Conservation (phyloP, 2,329 filamentous ascomycete species). For the Ophiocordyceps robertsii region DNA sequence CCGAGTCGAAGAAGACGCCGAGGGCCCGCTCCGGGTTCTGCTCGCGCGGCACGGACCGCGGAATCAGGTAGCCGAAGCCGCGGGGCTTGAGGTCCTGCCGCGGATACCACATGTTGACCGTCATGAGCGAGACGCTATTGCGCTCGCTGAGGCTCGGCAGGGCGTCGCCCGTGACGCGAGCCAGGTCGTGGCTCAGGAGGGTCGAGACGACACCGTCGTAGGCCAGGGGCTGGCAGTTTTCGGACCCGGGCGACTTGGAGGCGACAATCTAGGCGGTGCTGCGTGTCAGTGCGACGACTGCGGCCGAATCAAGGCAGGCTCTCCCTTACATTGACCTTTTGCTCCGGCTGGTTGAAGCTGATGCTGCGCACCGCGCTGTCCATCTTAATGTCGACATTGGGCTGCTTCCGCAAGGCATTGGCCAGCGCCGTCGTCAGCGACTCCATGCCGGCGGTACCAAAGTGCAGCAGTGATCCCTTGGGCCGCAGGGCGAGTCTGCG, state of each 20-base stretch:
- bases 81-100: constrained; percentile 46
- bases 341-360: constrained; percentile 18
- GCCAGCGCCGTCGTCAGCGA: constrained; percentile 43
- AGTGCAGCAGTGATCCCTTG: constrained; percentile 19
- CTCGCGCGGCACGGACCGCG: constrained; percentile 52
- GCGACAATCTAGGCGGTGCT: background rate
- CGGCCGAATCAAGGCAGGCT: background rate
- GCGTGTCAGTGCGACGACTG: background rate
- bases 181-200: constrained; percentile 35
- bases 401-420: constrained; percentile 30
- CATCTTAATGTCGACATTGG: constrained; percentile 47
- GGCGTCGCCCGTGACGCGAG: constrained; percentile 17
- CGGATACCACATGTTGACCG: constrained; percentile 79
- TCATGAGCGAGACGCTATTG: constrained; percentile 70
- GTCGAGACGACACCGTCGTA: constrained; percentile 53
- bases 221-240: background rate
- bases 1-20: constrained; percentile 85
- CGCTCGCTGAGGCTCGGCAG: constrained; percentile 38
- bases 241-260: too few species aligned
- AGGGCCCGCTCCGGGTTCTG: constrained; percentile 74
- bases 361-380: constrained; percentile 34
- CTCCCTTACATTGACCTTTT: constrained; percentile 26
- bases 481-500: constrained; percentile 16
- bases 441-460: constrained; percentile 44
- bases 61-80: constrained; percentile 89